phyloP scores from a whole-genome alignment of 352 stramenopile genomes.

The Blastocystis sp. region DNA sequence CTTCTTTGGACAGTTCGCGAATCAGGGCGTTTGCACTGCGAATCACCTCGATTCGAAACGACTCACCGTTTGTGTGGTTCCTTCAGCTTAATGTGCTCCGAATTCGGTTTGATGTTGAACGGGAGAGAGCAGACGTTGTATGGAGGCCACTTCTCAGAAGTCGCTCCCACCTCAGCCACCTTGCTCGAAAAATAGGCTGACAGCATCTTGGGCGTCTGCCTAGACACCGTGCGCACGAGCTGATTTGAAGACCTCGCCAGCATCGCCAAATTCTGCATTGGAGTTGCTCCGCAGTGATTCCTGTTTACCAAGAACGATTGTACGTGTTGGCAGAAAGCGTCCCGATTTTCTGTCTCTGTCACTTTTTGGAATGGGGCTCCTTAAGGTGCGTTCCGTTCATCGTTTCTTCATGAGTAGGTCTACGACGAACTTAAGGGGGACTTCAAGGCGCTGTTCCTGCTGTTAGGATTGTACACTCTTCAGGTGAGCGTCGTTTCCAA shows the following conservation, averaged over 20 bases:
- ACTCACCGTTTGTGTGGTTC: constrained; percentile 60
- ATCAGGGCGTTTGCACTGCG: constrained; percentile 63
- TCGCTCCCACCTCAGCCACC: neutral
- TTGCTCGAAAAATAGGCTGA: constrained; percentile 22
- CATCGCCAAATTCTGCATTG: constrained; percentile 11
- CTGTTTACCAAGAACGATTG: constrained; percentile 34
- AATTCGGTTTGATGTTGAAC: constrained; percentile 72
- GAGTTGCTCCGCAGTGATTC: neutral
- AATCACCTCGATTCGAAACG: neutral
- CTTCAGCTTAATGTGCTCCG: constrained; percentile 70
- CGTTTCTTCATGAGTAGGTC: neutral
- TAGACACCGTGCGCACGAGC: constrained; percentile 3
- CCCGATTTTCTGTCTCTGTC: neutral
- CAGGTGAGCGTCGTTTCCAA: constrained; percentile 75
- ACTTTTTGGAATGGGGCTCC: neutral
- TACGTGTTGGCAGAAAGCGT: neutral
- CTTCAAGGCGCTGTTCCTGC: constrained; percentile 79
- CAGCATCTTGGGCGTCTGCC: neutral
- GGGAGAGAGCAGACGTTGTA: constrained; percentile 71
- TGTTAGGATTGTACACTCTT: constrained; percentile 86
- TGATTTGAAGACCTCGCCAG: constrained; percentile 7
- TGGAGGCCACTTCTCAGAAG: constrained; percentile 66
- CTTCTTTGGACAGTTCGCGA: constrained; percentile 52
- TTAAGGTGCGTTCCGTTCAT: neutral
- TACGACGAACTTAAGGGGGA: constrained; percentile 6